Conservation (phyloP, 495 filamentous ascomycete genomes). For the Penicillium silybi region DNA sequence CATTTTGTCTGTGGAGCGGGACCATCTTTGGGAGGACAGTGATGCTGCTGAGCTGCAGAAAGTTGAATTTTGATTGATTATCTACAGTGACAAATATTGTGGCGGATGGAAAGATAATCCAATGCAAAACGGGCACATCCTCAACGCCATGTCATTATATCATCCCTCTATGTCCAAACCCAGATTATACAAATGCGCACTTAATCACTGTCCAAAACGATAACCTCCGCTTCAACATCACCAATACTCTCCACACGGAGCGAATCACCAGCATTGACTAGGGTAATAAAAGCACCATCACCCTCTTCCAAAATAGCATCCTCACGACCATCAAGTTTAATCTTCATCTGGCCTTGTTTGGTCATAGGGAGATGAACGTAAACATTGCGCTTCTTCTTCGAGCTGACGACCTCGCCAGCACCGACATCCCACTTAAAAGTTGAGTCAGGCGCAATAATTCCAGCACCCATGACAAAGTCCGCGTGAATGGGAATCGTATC, state of each 20-base stretch:
- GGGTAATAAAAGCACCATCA: constrained; percentile 66
- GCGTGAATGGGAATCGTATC: constrained; percentile 75
- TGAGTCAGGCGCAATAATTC: constrained; percentile 52
- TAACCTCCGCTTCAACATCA: constrained; percentile 62
- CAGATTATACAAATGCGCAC: background rate
- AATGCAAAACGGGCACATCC: background rate
- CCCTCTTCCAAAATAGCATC: constrained; percentile 62
- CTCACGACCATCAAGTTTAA: constrained; percentile 59
- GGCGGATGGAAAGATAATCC: background rate
- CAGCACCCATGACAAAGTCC: constrained; percentile 73
- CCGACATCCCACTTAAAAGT: constrained; percentile 62
- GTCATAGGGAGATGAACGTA: constrained; percentile 76
- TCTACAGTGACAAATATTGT: background rate
- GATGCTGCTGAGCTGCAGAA: background rate
- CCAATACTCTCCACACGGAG: constrained; percentile 60
- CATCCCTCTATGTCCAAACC: background rate
- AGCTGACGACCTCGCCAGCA: constrained; percentile 36
- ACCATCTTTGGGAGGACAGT: constrained; percentile 44
- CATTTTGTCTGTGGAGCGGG: constrained; percentile 34
- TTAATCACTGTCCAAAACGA: constrained; percentile 55
- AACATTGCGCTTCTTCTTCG: constrained; percentile 58
- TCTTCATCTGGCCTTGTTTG: constrained; percentile 62
- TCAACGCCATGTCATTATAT: background rate
- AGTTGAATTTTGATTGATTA: background rate
- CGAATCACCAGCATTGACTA: constrained; percentile 54